phyloP scores from a whole-genome alignment of 2,329 filamentous ascomycete species.

The Waltergamsia citrina region DNA sequence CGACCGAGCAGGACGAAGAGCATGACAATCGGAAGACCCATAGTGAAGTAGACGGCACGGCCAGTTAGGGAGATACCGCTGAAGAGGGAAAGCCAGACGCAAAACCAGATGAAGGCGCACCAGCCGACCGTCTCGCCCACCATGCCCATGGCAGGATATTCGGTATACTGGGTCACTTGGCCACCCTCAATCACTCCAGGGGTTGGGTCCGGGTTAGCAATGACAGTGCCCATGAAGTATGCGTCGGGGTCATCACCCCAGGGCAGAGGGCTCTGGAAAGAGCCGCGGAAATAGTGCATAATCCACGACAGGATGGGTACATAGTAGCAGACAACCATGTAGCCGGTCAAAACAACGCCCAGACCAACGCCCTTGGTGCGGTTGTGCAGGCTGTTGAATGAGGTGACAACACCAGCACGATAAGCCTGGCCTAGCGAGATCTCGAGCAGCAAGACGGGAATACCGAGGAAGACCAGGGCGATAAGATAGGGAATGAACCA shows the following conservation, averaged over 20 bases:
- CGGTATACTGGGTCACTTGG: neutral
- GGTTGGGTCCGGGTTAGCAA: slow-evolving; percentile 1
- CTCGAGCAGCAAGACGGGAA: slow-evolving; percentile 42
- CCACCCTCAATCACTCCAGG: neutral
- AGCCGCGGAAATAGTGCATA: slow-evolving; percentile 44
- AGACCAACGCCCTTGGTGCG: slow-evolving; percentile 41
- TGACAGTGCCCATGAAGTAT: slow-evolving; percentile 2
- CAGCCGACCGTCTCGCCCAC: slow-evolving; percentile 44
- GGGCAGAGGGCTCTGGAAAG: slow-evolving; percentile 40
- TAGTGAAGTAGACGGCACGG: slow-evolving; percentile 45
- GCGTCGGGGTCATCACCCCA: slow-evolving; percentile 24
- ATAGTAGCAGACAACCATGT: slow-evolving; percentile 42
- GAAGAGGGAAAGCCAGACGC: slow-evolving; percentile 48
- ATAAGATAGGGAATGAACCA: slow-evolving; percentile 47
- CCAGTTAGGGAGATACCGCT: slow-evolving; percentile 44
- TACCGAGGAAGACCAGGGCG: slow-evolving; percentile 39
- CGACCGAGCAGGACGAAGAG: slow-evolving; percentile 42
- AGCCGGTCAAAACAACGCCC: slow-evolving; percentile 37
- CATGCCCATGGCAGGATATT: slow-evolving; percentile 30
- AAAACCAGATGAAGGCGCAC: slow-evolving; percentile 44
- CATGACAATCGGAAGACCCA: slow-evolving; percentile 44
- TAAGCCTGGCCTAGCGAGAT: slow-evolving; percentile 59
- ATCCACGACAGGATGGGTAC: slow-evolving; percentile 44
- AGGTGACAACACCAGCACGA: slow-evolving; percentile 38
- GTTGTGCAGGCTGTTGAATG: slow-evolving; percentile 36